phyloP scores from a whole-genome alignment of 371 early-diverging fungal genomes.

The Dinochytrium kinnereticum region DNA sequence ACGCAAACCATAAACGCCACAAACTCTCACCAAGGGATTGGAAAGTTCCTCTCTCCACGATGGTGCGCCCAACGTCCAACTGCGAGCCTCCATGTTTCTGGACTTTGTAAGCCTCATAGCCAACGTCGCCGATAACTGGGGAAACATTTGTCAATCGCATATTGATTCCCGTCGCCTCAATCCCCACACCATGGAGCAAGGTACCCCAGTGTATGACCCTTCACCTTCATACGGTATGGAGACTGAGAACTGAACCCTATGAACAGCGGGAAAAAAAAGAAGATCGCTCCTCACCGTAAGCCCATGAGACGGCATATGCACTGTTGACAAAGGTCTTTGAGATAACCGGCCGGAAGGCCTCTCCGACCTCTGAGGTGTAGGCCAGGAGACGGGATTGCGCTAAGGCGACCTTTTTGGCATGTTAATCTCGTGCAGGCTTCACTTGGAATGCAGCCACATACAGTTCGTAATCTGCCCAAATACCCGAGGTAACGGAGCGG shows the following conservation, averaged over 20 bases:
- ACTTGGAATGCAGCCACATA: no score
- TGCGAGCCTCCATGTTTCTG: slow-evolving; percentile 46
- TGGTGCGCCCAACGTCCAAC: slow-evolving; percentile 58
- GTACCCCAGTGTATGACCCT: no score
- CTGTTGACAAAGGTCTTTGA: slow-evolving; percentile 40
- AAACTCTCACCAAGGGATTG: slow-evolving; percentile 53
- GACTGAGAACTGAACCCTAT: no score
- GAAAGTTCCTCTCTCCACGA: slow-evolving; percentile 71
- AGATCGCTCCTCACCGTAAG: slow-evolving; percentile 23
- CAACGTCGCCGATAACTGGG: slow-evolving; percentile 59
- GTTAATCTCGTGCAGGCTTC: no score
- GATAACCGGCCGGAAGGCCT: slow-evolving; percentile 78
- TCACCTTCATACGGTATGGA: no score
- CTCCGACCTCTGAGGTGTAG: slow-evolving; percentile 77
- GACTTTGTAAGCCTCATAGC: slow-evolving; percentile 76
- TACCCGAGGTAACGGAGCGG: slow-evolving; percentile 18
- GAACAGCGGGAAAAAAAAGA: no score
- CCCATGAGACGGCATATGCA: slow-evolving; percentile 33
- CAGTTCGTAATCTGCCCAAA: not conserved
- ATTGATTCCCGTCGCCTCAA: no score
- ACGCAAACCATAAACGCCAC: not conserved
- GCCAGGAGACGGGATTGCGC: slow-evolving; percentile 70
- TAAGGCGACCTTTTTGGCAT: slow-evolving; percentile 40
- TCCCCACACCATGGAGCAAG: no score
- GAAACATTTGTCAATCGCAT: not conserved